These are phyloP conservation scores for Debaryomyces fabryi DNA, from an alignment of 1,139 yeast species.

Conservation along the genomic window DNA sequence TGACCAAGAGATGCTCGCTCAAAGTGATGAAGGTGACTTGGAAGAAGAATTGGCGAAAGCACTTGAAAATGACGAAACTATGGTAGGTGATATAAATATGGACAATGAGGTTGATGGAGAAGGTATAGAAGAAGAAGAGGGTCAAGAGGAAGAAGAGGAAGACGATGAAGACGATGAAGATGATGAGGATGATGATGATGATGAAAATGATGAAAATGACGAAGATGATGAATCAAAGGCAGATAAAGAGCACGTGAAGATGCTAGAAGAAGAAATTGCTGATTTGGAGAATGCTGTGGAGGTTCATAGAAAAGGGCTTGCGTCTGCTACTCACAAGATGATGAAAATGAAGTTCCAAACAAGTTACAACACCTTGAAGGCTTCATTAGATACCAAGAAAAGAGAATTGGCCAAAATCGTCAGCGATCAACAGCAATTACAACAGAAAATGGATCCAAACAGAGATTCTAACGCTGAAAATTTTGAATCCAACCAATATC, in stretches of 20 bases:
- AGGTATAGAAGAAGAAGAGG: slow-evolving; percentile 13
- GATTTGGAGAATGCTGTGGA: slow-evolving; percentile 82
- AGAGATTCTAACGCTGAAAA: slow-evolving; percentile 29
- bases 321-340: slow-evolving; percentile 82
- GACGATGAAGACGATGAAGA: slow-evolving; percentile 33
- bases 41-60: slow-evolving; percentile 49
- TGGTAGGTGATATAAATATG: slow-evolving; percentile 10
- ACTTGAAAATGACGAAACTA: slow-evolving; percentile 24
- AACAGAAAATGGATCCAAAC: slow-evolving; percentile 23
- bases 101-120: slow-evolving; percentile 19
- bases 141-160: slow-evolving; percentile 11
- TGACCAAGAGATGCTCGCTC: slow-evolving; percentile 23
- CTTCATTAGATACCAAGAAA: slow-evolving; percentile 81
- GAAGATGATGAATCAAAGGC: slow-evolving; percentile 34
- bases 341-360: slow-evolving; percentile 86
- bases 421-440: slow-evolving; percentile 29
- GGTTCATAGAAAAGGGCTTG: slow-evolving; percentile 72
- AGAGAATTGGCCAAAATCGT: slow-evolving; percentile 56
- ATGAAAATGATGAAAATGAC: slow-evolving; percentile 29
- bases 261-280: slow-evolving; percentile 79
- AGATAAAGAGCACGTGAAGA: slow-evolving; percentile 68
- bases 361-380: slow-evolving; percentile 75
- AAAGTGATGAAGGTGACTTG: slow-evolving; percentile 30
- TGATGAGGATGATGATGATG: slow-evolving; percentile 34
- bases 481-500: slow-evolving; percentile 24